A percentile compares a stretch with the other conserved stretches of the same genome.
These are phyloP conservation scores for Mediolabrus comicus DNA, from an alignment of 108 stramenopile species.

Conservation along the genomic window DNA sequence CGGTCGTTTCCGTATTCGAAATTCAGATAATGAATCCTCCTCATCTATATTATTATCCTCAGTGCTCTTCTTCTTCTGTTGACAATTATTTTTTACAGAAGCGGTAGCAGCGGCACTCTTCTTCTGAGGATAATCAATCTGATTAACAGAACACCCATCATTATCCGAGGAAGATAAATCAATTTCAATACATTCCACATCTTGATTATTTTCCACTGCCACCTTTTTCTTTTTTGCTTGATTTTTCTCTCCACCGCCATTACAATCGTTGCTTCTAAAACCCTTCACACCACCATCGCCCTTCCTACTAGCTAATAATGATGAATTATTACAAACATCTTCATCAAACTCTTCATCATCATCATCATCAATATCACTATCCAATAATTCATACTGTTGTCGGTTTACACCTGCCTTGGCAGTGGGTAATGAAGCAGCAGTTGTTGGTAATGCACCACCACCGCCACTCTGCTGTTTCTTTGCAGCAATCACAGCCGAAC, in stretches of 20 bases:
- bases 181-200: slow-evolving; percentile 26
- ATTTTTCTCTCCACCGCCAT: neutral
- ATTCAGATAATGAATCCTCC: neutral
- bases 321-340: neutral
- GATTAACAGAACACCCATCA: too few species aligned
- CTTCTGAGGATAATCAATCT: neutral
- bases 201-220: neutral
- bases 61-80: neutral
- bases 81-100: neutral
- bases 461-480: neutral
- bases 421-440: too few species aligned
- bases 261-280: neutral
- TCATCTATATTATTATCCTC: neutral
- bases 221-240: neutral
- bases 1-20: neutral
- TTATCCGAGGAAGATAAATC: slow-evolving; percentile 14
- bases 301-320: neutral
- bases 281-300: too few species aligned
- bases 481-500: neutral
- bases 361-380: neutral
- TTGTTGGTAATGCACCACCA: too few species aligned
- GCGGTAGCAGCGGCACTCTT: neutral
- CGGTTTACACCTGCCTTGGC: too few species aligned
- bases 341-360: neutral
- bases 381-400: too few species aligned